These are phyloP conservation scores for Nakaseomyces nivariensis DNA, from an alignment of 1,139 yeast species.

Conservation along the genomic window DNA sequence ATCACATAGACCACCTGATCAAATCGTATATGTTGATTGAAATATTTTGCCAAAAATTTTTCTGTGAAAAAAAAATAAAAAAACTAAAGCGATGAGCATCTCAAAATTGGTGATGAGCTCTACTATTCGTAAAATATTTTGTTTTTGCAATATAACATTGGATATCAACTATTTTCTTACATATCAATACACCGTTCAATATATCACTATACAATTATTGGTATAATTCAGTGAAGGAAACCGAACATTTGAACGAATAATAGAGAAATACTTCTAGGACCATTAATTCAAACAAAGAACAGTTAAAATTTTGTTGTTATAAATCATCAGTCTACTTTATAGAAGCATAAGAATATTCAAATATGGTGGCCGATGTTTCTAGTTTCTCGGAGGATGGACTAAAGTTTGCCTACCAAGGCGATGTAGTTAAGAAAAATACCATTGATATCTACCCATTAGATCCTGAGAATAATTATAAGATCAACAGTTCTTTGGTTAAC, in stretches of 20 bases:
- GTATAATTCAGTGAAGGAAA: too few species aligned
- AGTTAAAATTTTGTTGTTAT: too few species aligned
- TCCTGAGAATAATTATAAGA: conserved; percentile 16
- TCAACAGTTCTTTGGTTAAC: conserved; percentile 25
- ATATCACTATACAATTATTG: too few species aligned
- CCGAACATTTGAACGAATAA: too few species aligned
- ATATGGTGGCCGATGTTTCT: conserved; percentile 13
- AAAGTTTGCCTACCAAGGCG: conserved; percentile 28
- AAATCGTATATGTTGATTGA: neutral
- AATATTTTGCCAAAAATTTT: neutral
- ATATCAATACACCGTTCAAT: too few species aligned
- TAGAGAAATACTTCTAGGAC: too few species aligned
- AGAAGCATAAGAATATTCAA: neutral
- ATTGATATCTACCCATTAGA: conserved; percentile 28
- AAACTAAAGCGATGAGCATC: neutral
- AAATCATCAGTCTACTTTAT: too few species aligned
- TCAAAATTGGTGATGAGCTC: conserved; percentile 1
- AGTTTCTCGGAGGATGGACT: conserved; percentile 24
- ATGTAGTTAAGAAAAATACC: conserved; percentile 22
- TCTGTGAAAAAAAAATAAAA: neutral
- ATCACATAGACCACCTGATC: neutral
- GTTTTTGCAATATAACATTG: too few species aligned
- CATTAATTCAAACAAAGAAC: too few species aligned
- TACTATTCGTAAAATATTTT: too few species aligned
- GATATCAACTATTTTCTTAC: too few species aligned